phyloP scores from a whole-genome alignment of 768 basidiomycete genomes.

The Suillus fuscotomentosus region DNA sequence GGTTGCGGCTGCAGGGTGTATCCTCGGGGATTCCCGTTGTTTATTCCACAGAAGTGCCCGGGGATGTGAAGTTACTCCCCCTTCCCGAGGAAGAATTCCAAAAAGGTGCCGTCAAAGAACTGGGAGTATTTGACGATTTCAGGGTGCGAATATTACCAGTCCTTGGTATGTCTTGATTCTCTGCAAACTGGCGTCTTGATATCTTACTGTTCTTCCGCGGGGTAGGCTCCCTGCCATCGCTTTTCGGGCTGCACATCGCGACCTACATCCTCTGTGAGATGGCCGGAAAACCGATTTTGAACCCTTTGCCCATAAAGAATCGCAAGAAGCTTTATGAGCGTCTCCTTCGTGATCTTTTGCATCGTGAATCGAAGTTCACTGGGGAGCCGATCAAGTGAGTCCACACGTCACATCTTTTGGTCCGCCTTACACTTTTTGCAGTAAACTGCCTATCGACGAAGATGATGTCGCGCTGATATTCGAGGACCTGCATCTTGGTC shows the following conservation, averaged over 20 bases:
- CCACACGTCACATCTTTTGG: neutral
- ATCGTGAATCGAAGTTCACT: conserved; percentile 68
- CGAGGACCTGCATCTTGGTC: conserved; percentile 82
- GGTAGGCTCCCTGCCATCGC: conserved; percentile 69
- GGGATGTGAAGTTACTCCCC: conserved; percentile 85
- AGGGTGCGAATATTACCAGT: conserved; percentile 92
- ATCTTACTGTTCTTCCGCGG: neutral
- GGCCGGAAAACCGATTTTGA: conserved; percentile 77
- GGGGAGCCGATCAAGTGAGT: conserved; percentile 60
- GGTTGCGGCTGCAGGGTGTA: conserved; percentile 63
- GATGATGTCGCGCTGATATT: conserved; percentile 83
- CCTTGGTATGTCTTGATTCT: conserved; percentile 52
- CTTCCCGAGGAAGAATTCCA: conserved; percentile 90
- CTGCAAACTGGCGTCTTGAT: neutral
- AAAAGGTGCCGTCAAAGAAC: conserved; percentile 85
- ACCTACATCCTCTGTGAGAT: conserved; percentile 87
- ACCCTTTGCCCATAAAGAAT: conserved; percentile 85
- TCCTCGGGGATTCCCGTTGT: conserved; percentile 79
- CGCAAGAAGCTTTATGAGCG: conserved; percentile 82
- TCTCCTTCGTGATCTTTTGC: conserved; percentile 72
- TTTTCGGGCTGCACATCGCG: conserved; percentile 89
- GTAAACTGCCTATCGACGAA: conserved; percentile 76
- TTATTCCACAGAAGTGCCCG: conserved; percentile 92
- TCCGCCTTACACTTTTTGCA: conserved; percentile 25
- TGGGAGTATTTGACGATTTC: conserved; percentile 90